A percentile compares a stretch with the other conserved stretches of the same genome.
These are phyloP conservation scores for Tolypocladium tropicale DNA, from an alignment of 2,329 filamentous ascomycete species.

Conservation along the genomic window DNA sequence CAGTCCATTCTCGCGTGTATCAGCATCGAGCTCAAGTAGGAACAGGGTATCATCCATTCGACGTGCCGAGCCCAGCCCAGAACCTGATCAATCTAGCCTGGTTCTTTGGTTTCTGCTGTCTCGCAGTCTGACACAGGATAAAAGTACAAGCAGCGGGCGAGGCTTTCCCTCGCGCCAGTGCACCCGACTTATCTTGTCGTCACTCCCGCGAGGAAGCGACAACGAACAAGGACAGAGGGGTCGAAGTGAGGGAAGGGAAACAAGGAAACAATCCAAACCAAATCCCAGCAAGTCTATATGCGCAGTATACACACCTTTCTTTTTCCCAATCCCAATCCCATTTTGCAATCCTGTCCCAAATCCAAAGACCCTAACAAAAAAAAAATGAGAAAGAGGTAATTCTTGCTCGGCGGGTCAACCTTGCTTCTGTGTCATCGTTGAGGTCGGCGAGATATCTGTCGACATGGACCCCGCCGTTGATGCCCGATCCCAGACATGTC, in stretches of 20 bases:
- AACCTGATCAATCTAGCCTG: conserved; percentile 10
- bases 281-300: conserved; percentile 5
- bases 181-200: background rate
- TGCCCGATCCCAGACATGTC: conserved; percentile 19
- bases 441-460: background rate
- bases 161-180: background rate
- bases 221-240: background rate
- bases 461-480: background rate
- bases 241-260: background rate
- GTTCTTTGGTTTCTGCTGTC: conserved; percentile 9
- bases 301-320: conserved; percentile 4
- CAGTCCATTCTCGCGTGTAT: conserved; percentile 6
- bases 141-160: conserved; percentile 7
- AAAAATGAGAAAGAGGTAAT: background rate
- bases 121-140: conserved; percentile 15
- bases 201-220: background rate
- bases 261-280: background rate
- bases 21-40: conserved; percentile 14
- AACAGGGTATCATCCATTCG: conserved; percentile 20
- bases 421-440: background rate
- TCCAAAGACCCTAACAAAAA: conserved; percentile 5
- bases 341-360: conserved; percentile 8
- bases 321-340: conserved; percentile 2
- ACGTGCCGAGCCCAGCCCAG: conserved; percentile 21
- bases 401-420: conserved; percentile 2